These are phyloP conservation scores for Nitzschia sp. DNA, from an alignment of 108 stramenopile species.

Conservation along the genomic window DNA sequence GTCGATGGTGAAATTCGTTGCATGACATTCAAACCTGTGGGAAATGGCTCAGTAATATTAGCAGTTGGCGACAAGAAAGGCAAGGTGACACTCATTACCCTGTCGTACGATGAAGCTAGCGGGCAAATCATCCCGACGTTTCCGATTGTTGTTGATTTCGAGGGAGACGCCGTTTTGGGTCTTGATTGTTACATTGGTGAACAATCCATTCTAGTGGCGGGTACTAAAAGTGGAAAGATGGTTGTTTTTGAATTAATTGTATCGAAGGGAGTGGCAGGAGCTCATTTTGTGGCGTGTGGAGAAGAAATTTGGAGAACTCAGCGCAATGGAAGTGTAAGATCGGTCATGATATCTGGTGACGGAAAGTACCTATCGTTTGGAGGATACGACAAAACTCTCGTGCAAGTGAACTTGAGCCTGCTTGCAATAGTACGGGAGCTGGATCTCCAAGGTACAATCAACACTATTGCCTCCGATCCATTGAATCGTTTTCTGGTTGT, in stretches of 20 bases:
- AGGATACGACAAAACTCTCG: constrained; percentile 37
- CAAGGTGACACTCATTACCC: constrained; percentile 3
- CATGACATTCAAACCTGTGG: constrained; percentile 13
- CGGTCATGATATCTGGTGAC: constrained; percentile 17
- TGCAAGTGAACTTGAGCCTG: constrained; percentile 17
- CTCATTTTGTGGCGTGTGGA: not conserved
- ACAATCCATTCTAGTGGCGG: not conserved
- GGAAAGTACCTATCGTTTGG: constrained; percentile 20
- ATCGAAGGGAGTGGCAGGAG: not conserved
- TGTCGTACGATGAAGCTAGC: not conserved
- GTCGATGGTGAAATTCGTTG: constrained; percentile 14
- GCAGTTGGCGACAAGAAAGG: constrained; percentile 26
- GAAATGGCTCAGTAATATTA: constrained; percentile 2
- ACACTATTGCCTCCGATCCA: constrained; percentile 28
- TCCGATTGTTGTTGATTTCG: not conserved
- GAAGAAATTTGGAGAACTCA: constrained; percentile 12
- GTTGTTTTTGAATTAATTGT: constrained; percentile 10
- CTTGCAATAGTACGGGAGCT: constrained; percentile 28
- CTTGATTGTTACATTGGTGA: constrained; percentile 4
- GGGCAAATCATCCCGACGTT: not conserved
- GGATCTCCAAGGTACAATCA: constrained; percentile 34
- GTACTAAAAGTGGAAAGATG: constrained; percentile 9
- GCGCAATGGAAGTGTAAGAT: constrained; percentile 16
- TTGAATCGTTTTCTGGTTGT: constrained; percentile 28
- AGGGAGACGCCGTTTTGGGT: constrained; percentile 7